A percentile compares a stretch with the other conserved stretches of the same genome.
These are phyloP conservation scores for Phytophthora agathidicida DNA, from an alignment of 352 stramenopile species.

Conservation along the genomic window DNA sequence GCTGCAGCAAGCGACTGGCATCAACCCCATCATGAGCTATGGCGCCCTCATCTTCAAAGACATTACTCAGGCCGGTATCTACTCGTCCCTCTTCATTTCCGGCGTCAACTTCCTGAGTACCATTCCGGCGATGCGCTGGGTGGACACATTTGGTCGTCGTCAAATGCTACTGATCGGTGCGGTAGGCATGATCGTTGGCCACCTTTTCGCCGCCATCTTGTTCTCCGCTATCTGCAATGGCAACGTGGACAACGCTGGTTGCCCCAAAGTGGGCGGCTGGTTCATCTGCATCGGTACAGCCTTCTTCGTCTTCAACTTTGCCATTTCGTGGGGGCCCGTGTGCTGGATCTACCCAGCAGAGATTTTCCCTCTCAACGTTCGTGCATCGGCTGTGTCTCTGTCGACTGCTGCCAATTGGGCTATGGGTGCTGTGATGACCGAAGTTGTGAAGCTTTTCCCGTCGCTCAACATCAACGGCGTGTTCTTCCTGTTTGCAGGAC, in stretches of 20 bases:
- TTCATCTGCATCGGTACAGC: constrained; percentile 41
- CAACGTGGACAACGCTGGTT: constrained; percentile 31
- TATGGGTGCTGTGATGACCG: constrained; percentile 49
- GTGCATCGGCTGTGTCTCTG: constrained; percentile 18
- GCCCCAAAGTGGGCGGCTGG: constrained; percentile 39
- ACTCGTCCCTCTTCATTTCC: constrained; percentile 38
- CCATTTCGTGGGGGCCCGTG: constrained; percentile 41
- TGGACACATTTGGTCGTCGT: constrained; percentile 39
- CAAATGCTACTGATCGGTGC: constrained; percentile 37
- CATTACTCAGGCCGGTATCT: constrained; percentile 31
- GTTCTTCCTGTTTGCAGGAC: constrained; percentile 56
- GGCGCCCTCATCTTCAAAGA: constrained; percentile 52
- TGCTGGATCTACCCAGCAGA: constrained; percentile 63
- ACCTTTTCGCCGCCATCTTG: constrained; percentile 40
- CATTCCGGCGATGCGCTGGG: constrained; percentile 46
- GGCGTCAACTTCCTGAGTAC: constrained; percentile 40
- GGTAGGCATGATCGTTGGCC: constrained; percentile 42
- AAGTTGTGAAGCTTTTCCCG: constrained; percentile 34
- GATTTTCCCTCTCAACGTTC: constrained; percentile 58
- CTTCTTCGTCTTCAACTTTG: constrained; percentile 48
- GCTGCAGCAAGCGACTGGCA: constrained; percentile 41
- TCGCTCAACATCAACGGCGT: constrained; percentile 53
- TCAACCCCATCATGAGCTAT: constrained; percentile 46
- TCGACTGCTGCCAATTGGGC: constrained; percentile 44
- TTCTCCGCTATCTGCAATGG: constrained; percentile 36